Conservation (phyloP, 192 early-diverging fungal species). For the Physocladia obscura region DNA sequence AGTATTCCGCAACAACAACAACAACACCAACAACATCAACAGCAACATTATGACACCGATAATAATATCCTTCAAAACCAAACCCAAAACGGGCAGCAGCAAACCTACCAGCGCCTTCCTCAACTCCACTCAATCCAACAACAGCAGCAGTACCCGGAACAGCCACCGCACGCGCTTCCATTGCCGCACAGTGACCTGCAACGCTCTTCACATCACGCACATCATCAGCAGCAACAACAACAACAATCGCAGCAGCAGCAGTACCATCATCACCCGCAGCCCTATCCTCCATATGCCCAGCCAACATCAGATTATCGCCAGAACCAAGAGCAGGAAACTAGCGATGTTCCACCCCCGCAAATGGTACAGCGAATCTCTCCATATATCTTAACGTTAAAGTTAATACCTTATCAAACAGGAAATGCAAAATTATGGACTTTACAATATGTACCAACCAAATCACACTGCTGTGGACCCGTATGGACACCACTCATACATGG, state of each 20-base stretch:
- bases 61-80: neutral
- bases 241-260: neutral
- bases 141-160: neutral
- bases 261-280: neutral
- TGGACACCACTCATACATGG: neutral
- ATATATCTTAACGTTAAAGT: neutral
- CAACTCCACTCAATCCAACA: neutral
- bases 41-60: neutral
- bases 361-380: no score
- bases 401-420: neutral
- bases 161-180: neutral
- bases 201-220: neutral
- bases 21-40: neutral
- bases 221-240: neutral
- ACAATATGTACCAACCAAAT: constrained; percentile 3
- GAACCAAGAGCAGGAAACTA: no score
- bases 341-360: no score
- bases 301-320: no score
- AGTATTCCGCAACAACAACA: neutral
- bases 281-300: neutral
- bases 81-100: neutral
- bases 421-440: constrained; percentile 3
- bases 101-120: neutral
- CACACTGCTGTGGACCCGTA: neutral
- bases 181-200: neutral